Evolutionary conservation across 768 basidiomycete genomes (phyloP).

Genomic region (Scleroderma citrinum): DNA sequence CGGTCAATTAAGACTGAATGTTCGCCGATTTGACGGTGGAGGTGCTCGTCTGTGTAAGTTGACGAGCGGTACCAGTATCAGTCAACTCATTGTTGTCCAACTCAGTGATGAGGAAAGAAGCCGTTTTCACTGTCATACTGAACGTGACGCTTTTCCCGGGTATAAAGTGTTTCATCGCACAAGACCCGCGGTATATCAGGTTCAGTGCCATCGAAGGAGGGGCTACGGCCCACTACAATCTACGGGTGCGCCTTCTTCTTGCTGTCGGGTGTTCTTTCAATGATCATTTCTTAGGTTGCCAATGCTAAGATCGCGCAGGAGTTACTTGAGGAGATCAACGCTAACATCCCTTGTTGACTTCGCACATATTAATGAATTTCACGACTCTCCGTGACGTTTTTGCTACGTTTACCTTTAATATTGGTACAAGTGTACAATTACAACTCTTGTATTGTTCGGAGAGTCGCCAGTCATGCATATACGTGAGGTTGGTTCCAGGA

Average conservation of each 20-base stretch:
- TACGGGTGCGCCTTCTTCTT: conserved; percentile 47
- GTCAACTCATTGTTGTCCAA: conserved; percentile 7
- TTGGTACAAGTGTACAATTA: conserved; percentile 26
- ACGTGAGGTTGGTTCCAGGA: no score
- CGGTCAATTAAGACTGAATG: conserved; percentile 66
- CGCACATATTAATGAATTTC: not conserved
- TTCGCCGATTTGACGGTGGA: conserved; percentile 53
- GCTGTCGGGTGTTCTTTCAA: conserved; percentile 1
- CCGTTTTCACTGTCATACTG: conserved; percentile 66
- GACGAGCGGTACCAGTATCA: not conserved
- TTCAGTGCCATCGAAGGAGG: conserved; percentile 67
- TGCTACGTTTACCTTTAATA: conserved; percentile 13
- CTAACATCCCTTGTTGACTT: conserved; percentile 34
- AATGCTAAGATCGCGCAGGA: conserved; percentile 69
- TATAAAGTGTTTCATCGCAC: conserved; percentile 66
- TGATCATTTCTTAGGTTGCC: conserved; percentile 40
- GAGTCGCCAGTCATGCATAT: conserved; percentile 8
- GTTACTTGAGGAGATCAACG: conserved; percentile 49
- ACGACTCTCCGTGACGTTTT: conserved; percentile 2
- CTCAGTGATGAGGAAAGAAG: conserved; percentile 82
- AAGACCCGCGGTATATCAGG: conserved; percentile 74
- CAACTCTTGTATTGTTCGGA: conserved; percentile 22
- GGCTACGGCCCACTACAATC: conserved; percentile 62
- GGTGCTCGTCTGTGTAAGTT: conserved; percentile 61
- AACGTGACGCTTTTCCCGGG: conserved; percentile 75